Evolutionary conservation across 108 stramenopile genomes (phyloP), one percentile per base, ranked within the genome.

Genomic region (Skeletonema costatum): DNA sequence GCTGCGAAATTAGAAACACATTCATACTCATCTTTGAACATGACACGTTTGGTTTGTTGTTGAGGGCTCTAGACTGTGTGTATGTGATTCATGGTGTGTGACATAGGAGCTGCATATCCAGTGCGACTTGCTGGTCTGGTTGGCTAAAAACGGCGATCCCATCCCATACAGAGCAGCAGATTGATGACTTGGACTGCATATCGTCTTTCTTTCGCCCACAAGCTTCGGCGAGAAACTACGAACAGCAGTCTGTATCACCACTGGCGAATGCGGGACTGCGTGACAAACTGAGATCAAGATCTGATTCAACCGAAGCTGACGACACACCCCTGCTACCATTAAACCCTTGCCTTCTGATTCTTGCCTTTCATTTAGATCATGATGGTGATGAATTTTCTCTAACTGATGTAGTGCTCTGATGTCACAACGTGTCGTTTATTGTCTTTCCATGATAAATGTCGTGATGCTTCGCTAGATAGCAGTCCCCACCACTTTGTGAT

Each of bases 211-310:
- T 48, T 78, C 68, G 42, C 59, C 77, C 8, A 65, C 66, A 25
- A 83, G 90, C 17, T n/a, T 84, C 77, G n/a, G 93, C 93, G 25
- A 94, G 73, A 62, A 75, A 85, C 32, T 80, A 14, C 93, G 87
- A 59, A 89, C 73, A 46, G 84, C 69, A 42, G 93, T 88, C 68
- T 94, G 93, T 68, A 94, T 86, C 5, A 94, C 93, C 10, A 94
- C 87, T n/a, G n/a, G n/a, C n/a, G n/a, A n/a, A n/a, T 7, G 93
- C 81, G 29, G 93, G 58, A 94, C 89, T 10, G 89, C 74, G 48
- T 91, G 11, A 92, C 85, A 94, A 94, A 12, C 70, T 76, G 10
- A 75, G 48, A 33, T 88, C 78, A n/a, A 81, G 56, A 60, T 80
- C 48, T 13, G 65, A 41, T 63, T 75, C 68, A 25, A 74, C 67